phyloP scores from a whole-genome alignment of 768 basidiomycete genomes.

The Lactarius sanguifluus region DNA sequence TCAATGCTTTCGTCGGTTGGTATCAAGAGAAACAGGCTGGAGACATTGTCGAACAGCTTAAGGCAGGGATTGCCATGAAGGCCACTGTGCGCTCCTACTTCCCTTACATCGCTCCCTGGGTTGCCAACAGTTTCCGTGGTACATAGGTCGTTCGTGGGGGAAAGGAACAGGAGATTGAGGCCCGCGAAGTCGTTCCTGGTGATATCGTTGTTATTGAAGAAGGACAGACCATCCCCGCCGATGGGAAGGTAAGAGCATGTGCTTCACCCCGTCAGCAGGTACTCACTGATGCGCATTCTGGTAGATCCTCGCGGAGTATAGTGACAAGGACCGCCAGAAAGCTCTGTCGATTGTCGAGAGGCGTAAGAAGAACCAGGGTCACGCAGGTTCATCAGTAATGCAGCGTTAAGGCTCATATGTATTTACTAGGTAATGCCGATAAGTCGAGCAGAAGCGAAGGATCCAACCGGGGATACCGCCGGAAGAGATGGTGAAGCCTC shows the following conservation, averaged over 20 bases:
- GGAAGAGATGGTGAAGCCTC: conserved; percentile 12
- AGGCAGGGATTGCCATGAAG: conserved; percentile 48
- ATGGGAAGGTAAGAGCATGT: conserved; percentile 37
- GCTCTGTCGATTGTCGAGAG: conserved; percentile 37
- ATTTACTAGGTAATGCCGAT: not conserved
- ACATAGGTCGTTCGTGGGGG: conserved; percentile 41
- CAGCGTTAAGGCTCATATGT: not conserved
- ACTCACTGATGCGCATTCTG: not conserved
- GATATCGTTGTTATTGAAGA: conserved; percentile 47
- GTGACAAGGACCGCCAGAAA: conserved; percentile 39
- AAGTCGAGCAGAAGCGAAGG: not conserved
- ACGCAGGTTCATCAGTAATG: not conserved
- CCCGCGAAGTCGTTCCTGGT: conserved; percentile 46
- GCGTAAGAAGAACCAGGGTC: conserved; percentile 12
- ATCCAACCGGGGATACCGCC: not conserved
- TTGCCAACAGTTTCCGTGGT: not conserved
- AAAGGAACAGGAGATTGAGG: conserved; percentile 43
- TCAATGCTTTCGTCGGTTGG: conserved; percentile 48
- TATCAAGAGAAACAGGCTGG: conserved; percentile 52
- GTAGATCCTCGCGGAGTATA: conserved; percentile 43
- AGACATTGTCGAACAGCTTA: conserved; percentile 49
- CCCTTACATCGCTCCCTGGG: not conserved
- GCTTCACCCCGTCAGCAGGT: not conserved
- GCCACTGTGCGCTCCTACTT: conserved; percentile 32
- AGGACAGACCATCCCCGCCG: conserved; percentile 47